These are phyloP conservation scores for Xerocomellus amylosporus DNA, from an alignment of 768 basidiomycete species.

Conservation along the genomic window DNA sequence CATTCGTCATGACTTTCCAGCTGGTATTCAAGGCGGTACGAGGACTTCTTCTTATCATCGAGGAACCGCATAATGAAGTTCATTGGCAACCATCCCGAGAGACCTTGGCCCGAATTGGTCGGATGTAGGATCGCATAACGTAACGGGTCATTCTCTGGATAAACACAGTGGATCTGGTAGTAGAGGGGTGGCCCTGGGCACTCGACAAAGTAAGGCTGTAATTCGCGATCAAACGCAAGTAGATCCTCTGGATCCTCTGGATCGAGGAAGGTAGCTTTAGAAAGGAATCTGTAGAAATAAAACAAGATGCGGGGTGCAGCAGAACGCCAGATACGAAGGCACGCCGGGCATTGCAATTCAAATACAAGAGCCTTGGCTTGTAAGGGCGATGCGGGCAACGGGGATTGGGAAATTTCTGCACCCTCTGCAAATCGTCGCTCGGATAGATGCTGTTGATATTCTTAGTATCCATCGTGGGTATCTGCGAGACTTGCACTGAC, in stretches of 20 bases:
- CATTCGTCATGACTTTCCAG: too few species aligned
- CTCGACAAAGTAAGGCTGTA: neutral
- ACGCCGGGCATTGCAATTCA: neutral
- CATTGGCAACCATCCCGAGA: too few species aligned
- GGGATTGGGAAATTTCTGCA: conserved; percentile 13
- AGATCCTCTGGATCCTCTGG: too few species aligned
- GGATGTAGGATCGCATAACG: neutral
- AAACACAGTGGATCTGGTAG: neutral
- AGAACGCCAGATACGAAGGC: conserved; percentile 39
- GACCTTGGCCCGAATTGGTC: too few species aligned
- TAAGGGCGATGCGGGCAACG: conserved; percentile 40
- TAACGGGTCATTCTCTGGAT: neutral
- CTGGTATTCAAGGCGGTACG: too few species aligned
- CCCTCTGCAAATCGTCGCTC: too few species aligned
- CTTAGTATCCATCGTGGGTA: too few species aligned
- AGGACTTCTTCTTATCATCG: too few species aligned
- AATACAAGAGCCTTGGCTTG: neutral
- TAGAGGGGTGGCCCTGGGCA: neutral
- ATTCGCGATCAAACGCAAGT: conserved; percentile 26
- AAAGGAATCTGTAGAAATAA: too few species aligned
- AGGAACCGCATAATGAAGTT: too few species aligned
- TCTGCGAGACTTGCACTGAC: neutral
- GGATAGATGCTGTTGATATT: too few species aligned
- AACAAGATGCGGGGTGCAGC: conserved; percentile 21
- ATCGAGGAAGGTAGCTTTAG: too few species aligned